Percentiles rank a stretch among this genome's conserved stretches.
Conservation (phyloP, 805 yeast genomes). For the Komagataella pseudopastoris region DNA sequence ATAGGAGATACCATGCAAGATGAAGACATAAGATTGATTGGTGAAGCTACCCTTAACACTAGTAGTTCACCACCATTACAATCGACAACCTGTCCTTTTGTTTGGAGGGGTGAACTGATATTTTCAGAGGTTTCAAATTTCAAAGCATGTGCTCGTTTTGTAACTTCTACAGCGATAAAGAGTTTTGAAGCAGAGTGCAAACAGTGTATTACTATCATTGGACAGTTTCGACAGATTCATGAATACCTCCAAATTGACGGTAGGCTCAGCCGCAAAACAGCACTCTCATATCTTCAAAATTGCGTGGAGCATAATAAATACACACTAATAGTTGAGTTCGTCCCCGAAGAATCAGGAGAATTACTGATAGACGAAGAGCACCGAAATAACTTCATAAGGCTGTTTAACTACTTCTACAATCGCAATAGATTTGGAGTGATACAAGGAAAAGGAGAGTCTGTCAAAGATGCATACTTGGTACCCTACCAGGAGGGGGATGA, state of each 20-base stretch:
- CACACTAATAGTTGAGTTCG: slow-evolving; percentile 34
- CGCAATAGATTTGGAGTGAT: slow-evolving; percentile 48
- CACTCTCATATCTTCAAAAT: slow-evolving; percentile 36
- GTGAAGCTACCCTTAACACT: neutral
- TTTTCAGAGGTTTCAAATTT: slow-evolving; percentile 6
- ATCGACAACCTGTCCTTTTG: neutral
- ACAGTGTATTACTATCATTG: neutral
- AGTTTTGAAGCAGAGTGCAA: neutral
- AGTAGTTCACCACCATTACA: neutral
- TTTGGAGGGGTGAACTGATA: slow-evolving; percentile 6
- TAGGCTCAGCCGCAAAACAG: slow-evolving; percentile 38
- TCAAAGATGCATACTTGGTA: slow-evolving; percentile 52
- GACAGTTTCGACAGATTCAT: neutral
- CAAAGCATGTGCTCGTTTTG: slow-evolving; percentile 1
- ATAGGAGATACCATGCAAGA: neutral
- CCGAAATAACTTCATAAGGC: slow-evolving; percentile 13
- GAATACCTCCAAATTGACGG: slow-evolving; percentile 41
- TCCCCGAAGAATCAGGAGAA: slow-evolving; percentile 6
- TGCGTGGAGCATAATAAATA: slow-evolving; percentile 35
- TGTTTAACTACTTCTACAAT: slow-evolving; percentile 31
- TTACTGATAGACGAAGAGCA: slow-evolving; percentile 11
- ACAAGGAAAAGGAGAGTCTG: slow-evolving; percentile 30
- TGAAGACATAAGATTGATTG: neutral
- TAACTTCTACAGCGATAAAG: neutral
- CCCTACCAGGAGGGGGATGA: slow-evolving; percentile 12